Evolutionary conservation across 257 asterid species (phyloP).

Genomic region (Nicotiana undulata): DNA sequence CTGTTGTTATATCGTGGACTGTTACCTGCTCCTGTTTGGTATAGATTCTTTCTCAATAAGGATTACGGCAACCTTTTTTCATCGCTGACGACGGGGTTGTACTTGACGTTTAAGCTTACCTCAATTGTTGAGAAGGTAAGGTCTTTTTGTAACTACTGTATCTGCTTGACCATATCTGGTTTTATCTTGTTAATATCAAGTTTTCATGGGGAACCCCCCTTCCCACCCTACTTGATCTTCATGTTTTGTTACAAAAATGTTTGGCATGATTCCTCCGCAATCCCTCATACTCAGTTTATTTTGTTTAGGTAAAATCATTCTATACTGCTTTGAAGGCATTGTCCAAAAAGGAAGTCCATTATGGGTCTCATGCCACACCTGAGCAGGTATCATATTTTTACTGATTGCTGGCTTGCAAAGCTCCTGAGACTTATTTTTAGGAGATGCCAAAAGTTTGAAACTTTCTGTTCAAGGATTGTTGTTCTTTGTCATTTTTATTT

Average conservation of each 20-base stretch:
- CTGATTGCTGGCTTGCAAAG: neutral
- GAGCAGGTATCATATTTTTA: slow-evolving; percentile 51
- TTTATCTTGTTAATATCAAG: neutral
- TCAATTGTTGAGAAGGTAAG: slow-evolving; percentile 76
- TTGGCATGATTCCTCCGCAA: neutral
- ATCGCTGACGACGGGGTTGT: slow-evolving; percentile 74
- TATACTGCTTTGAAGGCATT: slow-evolving; percentile 64
- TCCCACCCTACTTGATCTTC: neutral
- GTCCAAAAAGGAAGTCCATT: slow-evolving; percentile 61
- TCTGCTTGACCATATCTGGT: neutral
- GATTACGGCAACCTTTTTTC: slow-evolving; percentile 88
- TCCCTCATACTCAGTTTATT: slow-evolving; percentile 1
- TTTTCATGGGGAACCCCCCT: neutral
- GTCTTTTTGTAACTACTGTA: slow-evolving; percentile 5
- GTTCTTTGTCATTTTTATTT: neutral
- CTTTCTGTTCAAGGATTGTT: neutral
- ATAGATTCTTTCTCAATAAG: slow-evolving; percentile 87
- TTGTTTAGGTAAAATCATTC: slow-evolving; percentile 59
- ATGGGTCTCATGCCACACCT: slow-evolving; percentile 69
- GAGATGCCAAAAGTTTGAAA: neutral
- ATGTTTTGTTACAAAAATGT: neutral
- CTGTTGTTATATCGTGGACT: slow-evolving; percentile 85
- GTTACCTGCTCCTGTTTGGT: slow-evolving; percentile 93
- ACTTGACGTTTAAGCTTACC: slow-evolving; percentile 83
- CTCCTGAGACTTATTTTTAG: neutral